Conservation (phyloP, 2,329 filamentous ascomycete genomes). For the Neonectria ditissima region DNA sequence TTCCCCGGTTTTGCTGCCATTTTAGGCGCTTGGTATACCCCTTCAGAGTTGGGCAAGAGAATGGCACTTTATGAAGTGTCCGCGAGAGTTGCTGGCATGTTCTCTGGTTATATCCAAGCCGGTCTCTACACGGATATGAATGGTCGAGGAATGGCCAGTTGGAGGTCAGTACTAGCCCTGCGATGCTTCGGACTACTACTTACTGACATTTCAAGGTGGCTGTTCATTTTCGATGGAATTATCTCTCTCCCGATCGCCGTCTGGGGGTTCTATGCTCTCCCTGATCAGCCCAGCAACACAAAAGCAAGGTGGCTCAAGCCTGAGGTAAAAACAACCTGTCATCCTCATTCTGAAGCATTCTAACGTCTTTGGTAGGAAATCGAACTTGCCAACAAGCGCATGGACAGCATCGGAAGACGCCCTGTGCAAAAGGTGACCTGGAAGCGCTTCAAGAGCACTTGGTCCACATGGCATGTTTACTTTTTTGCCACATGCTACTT, state of each 20-base stretch:
- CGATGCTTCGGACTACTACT: not conserved
- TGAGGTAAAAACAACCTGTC: not conserved
- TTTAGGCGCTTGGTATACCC: constrained; percentile 48
- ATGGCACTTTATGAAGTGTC: constrained; percentile 44
- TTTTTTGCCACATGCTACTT: constrained; percentile 27
- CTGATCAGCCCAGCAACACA: constrained; percentile 28
- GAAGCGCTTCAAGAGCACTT: constrained; percentile 26
- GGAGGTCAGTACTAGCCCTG: constrained; percentile 10
- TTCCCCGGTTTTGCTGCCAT: constrained; percentile 45
- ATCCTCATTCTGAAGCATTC: not conserved
- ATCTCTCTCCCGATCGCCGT: constrained; percentile 33
- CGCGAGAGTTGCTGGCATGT: constrained; percentile 41
- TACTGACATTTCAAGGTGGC: constrained; percentile 47
- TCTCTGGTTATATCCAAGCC: constrained; percentile 51
- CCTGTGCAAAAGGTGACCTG: constrained; percentile 28
- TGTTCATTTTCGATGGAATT: constrained; percentile 53
- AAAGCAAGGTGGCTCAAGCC: constrained; percentile 26
- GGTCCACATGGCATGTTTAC: constrained; percentile 29
- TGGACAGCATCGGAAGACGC: constrained; percentile 22
- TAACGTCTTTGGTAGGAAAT: constrained; percentile 11
- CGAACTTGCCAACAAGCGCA: constrained; percentile 18
- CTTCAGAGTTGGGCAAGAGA: constrained; percentile 45
- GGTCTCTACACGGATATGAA: constrained; percentile 51
- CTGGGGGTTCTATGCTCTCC: constrained; percentile 34
- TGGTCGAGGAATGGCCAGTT: constrained; percentile 36